Evolutionary conservation across 805 yeast species (phyloP).

Genomic region (Priceomyces carsonii): DNA sequence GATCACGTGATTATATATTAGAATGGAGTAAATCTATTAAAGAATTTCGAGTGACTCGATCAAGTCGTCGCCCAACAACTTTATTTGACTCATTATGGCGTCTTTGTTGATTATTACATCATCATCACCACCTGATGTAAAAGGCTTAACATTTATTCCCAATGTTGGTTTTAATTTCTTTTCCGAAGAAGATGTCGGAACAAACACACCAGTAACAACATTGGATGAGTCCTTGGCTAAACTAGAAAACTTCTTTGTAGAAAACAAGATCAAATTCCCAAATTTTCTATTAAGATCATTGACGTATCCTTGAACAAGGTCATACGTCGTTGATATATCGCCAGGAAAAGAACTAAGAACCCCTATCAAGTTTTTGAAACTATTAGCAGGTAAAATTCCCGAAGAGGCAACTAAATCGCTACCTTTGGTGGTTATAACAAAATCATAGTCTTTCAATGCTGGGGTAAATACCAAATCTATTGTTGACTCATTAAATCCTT

Average conservation of each 20-base stretch:
- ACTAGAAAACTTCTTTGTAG: slow-evolving; percentile 57
- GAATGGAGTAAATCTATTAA: slow-evolving; percentile 8
- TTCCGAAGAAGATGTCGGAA: slow-evolving; percentile 59
- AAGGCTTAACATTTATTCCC: slow-evolving; percentile 74
- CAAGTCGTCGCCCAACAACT: slow-evolving; percentile 67
- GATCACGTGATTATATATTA: too few species aligned
- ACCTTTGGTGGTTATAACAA: slow-evolving; percentile 62
- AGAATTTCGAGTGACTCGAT: slow-evolving; percentile 41
- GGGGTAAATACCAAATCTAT: slow-evolving; percentile 71
- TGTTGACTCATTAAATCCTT: slow-evolving; percentile 40
- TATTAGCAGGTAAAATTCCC: slow-evolving; percentile 56
- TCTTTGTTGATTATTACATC: slow-evolving; percentile 66
- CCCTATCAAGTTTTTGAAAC: slow-evolving; percentile 61
- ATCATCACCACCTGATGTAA: slow-evolving; percentile 45
- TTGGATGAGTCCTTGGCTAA: slow-evolving; percentile 55
- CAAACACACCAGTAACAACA: slow-evolving; percentile 78
- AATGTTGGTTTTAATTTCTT: slow-evolving; percentile 78
- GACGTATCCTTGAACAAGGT: slow-evolving; percentile 61
- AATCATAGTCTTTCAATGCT: slow-evolving; percentile 81
- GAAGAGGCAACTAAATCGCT: slow-evolving; percentile 45
- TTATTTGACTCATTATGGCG: slow-evolving; percentile 73
- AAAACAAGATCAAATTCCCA: slow-evolving; percentile 69
- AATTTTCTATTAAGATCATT: slow-evolving; percentile 63
- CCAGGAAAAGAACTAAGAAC: slow-evolving; percentile 45
- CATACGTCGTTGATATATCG: slow-evolving; percentile 50